phyloP scores from a whole-genome alignment of 305 asterid genomes.

The Caryopteris hybrid region DNA sequence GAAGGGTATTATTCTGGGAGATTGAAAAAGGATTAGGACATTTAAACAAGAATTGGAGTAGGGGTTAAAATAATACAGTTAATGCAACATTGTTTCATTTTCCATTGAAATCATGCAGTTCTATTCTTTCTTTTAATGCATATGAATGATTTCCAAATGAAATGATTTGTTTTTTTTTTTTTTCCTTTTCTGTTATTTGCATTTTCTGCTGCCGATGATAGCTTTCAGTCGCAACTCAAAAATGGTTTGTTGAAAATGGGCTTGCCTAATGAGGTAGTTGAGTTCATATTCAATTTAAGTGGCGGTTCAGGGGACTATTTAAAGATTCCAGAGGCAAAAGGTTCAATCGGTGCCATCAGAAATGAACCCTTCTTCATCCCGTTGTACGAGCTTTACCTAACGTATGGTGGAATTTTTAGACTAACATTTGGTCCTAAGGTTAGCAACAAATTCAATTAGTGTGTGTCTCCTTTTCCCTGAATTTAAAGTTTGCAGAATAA shows the following conservation, averaged over 20 bases:
- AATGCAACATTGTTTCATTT: not conserved
- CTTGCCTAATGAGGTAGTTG: conserved; percentile 57
- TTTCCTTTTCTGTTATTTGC: not conserved
- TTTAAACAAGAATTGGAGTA: not conserved
- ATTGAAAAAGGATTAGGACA: not conserved
- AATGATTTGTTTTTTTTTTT: not conserved
- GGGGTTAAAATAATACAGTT: not conserved
- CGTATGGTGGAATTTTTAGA: conserved; percentile 89
- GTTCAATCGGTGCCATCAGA: conserved; percentile 55
- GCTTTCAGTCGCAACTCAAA: conserved; percentile 59
- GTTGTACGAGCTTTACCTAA: conserved; percentile 74
- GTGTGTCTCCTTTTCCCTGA: not conserved
- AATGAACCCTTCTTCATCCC: conserved; percentile 91
- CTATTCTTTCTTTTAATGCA: not conserved
- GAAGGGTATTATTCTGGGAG: not conserved
- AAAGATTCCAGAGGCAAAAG: conserved; percentile 87
- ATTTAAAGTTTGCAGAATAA: conserved; percentile 6
- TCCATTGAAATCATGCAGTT: not conserved
- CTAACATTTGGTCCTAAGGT: conserved; percentile 97
- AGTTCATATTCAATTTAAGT: conserved; percentile 40
- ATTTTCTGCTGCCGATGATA: conserved; percentile 23
- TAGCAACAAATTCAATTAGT: conserved; percentile 15
- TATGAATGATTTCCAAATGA: not conserved
- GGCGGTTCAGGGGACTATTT: conserved; percentile 44
- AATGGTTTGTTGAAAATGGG: conserved; percentile 64